Evolutionary conservation across 2,329 filamentous ascomycete species (phyloP), one percentile per base, ranked within the genome.

Genomic region (Colletotrichum australisinense): DNA sequence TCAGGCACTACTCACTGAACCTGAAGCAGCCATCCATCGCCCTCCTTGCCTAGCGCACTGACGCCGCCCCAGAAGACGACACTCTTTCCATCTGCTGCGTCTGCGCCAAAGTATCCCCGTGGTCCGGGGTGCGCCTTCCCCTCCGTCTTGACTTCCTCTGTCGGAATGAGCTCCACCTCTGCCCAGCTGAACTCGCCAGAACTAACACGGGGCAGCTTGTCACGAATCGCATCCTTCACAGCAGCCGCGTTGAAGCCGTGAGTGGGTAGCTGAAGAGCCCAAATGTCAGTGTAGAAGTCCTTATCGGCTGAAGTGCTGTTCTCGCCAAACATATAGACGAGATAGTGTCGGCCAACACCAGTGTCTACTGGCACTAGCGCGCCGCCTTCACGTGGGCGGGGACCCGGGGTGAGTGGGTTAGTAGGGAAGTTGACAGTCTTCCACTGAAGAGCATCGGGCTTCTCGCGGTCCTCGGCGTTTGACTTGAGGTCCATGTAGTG

Each of bases 51-150:
- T 49, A 83, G 79, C 0, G 79, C 81, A 75, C 85, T 85, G 4
- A 84, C 73, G 0, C 88, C 88, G n/a, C 88, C 88, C 88, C 88
- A 90, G 14, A 88, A 76, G 3, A 90, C 80, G 7, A 88, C 82
- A 16, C 81, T 86, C 63, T 83, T 85, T 4, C 84, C 86, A 74
- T 86, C 85, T 4, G 86, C 80, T 63, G 83, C 80, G 75, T 72
- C 80, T 73, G 79, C 87, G 59, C 72, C 82, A 71, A 78, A 88
- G 79, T 74, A 86, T 65, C 76, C 83, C 78, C 80, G 78, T 42
- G 81, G 82, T 5, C 81, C 84, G 22, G 79, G 84, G 73, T 84
- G 83, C 2, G 79, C 79, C 72, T 84, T 85, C 28, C 86, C 86
- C 63, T 84, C 82, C n/a, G 76, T 77, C 14, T 83, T 82, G 26